These are phyloP conservation scores for Polysphondylium violaceum DNA, from an alignment of 78 protist species.

Conservation along the genomic window DNA sequence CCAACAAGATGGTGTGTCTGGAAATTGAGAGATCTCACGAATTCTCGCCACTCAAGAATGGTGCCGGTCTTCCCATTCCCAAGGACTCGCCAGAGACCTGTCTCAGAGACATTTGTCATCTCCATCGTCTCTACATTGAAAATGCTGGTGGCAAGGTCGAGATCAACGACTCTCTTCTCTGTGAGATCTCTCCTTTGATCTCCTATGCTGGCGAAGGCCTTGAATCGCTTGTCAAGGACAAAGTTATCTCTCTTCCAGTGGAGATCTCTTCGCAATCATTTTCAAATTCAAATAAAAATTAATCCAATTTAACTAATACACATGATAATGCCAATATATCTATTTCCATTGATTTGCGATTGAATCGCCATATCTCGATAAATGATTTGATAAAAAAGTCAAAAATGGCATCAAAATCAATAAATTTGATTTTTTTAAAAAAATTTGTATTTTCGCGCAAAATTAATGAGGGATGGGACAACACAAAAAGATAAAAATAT, in stretches of 20 bases:
- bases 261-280: too few relatives aligned
- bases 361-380: too few relatives aligned
- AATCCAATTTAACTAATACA: too few relatives aligned
- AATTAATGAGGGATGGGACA: too few relatives aligned
- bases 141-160: conserved; percentile 80
- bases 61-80: conserved; percentile 80
- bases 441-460: too few relatives aligned
- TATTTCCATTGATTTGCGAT: too few relatives aligned
- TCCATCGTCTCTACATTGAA: conserved; percentile 53
- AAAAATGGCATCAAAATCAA: too few relatives aligned
- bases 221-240: conserved; percentile 11
- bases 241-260: conserved; percentile 29
- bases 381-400: too few relatives aligned
- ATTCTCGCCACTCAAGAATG: conserved; percentile 91
- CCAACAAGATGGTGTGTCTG: conserved; percentile 57
- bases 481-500: too few relatives aligned
- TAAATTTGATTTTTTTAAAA: too few relatives aligned
- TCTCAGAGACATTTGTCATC: conserved; percentile 54
- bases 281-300: too few relatives aligned
- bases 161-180: not conserved
- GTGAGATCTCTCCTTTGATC: conserved; percentile 85
- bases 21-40: conserved; percentile 82
- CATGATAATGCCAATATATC: too few relatives aligned
- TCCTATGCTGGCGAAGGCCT: conserved; percentile 89
- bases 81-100: conserved; percentile 85